These are phyloP conservation scores for Pyricularia sp. DNA, from an alignment of 2,329 filamentous ascomycete genomes.

Conservation along the genomic window DNA sequence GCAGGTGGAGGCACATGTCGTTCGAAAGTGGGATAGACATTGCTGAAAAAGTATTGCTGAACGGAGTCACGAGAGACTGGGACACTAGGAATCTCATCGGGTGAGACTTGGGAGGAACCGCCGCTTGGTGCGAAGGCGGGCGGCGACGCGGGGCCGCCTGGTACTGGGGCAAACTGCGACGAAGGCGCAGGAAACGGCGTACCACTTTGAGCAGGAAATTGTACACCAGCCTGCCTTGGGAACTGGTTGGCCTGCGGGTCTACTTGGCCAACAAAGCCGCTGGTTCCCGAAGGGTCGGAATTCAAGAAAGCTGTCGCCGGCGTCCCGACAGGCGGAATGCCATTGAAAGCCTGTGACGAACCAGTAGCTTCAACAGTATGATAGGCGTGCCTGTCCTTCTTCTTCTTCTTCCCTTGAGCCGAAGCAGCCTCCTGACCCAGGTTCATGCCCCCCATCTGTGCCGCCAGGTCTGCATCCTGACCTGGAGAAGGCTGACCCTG, in stretches of 20 bases:
- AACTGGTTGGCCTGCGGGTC: conserved; percentile 48
- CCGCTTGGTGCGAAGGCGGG: conserved; percentile 44
- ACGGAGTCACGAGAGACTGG: conserved; percentile 74
- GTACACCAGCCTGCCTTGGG: conserved; percentile 44
- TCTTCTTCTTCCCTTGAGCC: conserved; percentile 57
- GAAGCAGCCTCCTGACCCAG: conserved; percentile 46
- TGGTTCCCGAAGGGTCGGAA: conserved; percentile 34
- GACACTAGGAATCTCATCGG: conserved; percentile 88
- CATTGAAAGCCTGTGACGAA: conserved; percentile 61
- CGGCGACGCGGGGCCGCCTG: conserved; percentile 15
- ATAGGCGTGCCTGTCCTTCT: conserved; percentile 84
- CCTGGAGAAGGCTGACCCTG: conserved; percentile 21
- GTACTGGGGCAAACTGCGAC: conserved; percentile 33
- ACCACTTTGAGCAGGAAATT: conserved; percentile 37
- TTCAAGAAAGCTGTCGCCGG: conserved; percentile 51
- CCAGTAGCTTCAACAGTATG: conserved; percentile 71
- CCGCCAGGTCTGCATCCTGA: conserved; percentile 43
- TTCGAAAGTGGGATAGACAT: conserved; percentile 93
- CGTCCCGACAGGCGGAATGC: conserved; percentile 49
- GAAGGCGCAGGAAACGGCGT: conserved; percentile 34
- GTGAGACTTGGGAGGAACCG: conserved; percentile 69
- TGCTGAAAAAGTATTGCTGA: conserved; percentile 74
- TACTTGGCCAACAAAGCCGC: conserved; percentile 33
- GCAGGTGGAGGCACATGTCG: conserved; percentile 85
- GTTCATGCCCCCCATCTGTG: conserved; percentile 71